phyloP scores from a whole-genome alignment of 768 basidiomycete species.

The Symmetrospora coprosmae region DNA sequence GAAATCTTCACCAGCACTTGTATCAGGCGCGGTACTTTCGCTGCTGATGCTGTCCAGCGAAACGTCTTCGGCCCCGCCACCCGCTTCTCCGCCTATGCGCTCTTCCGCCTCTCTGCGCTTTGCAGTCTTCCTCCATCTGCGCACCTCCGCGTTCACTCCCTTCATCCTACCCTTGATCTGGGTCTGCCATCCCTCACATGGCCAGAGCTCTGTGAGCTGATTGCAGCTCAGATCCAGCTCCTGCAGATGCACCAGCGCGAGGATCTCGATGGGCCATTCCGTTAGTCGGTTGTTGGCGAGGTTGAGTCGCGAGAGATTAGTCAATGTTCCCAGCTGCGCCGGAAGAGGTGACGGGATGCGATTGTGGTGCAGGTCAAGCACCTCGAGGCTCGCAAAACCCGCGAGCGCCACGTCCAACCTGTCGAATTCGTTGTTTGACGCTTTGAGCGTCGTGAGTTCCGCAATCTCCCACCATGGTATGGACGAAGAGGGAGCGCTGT shows the following conservation, averaged over 20 bases:
- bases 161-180: background rate
- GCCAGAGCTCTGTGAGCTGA: conserved; percentile 13
- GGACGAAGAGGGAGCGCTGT: background rate
- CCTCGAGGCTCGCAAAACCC: conserved; percentile 12
- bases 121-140: background rate
- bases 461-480: conserved; percentile 9
- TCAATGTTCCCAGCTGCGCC: background rate
- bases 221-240: conserved; percentile 18
- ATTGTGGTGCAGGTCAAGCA: conserved; percentile 21
- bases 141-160: background rate
- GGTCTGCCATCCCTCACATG: background rate
- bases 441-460: conserved; percentile 9
- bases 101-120: background rate
- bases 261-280: conserved; percentile 8
- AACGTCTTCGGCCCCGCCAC: background rate
- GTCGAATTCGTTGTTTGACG: conserved; percentile 21
- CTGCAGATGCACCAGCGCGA: conserved; percentile 19
- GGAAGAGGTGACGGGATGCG: conserved; percentile 7
- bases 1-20: conserved; percentile 14
- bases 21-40: conserved; percentile 7
- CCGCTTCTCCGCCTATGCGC: background rate
- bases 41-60: conserved; percentile 11
- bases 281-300: conserved; percentile 13
- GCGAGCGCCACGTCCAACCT: background rate
- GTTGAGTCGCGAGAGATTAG: conserved; percentile 19